Evolutionary conservation across 768 basidiomycete species (phyloP).

Genomic region (Leccinum longicurvipes): DNA sequence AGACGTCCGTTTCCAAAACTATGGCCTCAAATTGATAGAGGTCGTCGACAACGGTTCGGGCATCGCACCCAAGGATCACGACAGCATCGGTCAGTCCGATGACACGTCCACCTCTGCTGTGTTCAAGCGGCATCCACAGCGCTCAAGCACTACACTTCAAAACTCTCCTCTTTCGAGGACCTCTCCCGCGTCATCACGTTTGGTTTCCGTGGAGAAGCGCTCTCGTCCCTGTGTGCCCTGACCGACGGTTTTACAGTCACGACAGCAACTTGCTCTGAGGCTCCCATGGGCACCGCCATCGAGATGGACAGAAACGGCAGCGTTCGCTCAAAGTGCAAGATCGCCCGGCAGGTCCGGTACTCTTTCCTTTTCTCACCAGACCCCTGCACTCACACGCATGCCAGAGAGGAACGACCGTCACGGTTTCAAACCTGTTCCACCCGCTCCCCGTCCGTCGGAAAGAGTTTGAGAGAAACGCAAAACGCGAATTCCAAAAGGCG

Average conservation of each 20-base stretch:
- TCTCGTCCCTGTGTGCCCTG: slow-evolving; percentile 89
- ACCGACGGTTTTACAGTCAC: slow-evolving; percentile 64
- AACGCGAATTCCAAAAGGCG: slow-evolving; percentile 87
- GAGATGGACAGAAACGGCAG: slow-evolving; percentile 67
- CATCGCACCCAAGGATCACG: slow-evolving; percentile 73
- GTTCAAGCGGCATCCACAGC: slow-evolving; percentile 40
- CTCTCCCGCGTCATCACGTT: slow-evolving; percentile 74
- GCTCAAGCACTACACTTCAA: slow-evolving; percentile 92
- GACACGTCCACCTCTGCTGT: background rate
- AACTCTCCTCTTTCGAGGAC: slow-evolving; percentile 73
- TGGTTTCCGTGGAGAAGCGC: slow-evolving; percentile 94
- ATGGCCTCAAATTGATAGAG: slow-evolving; percentile 79
- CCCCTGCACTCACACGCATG: background rate
- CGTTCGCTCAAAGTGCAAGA: slow-evolving; percentile 51
- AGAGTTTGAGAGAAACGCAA: slow-evolving; percentile 84
- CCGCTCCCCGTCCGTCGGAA: slow-evolving; percentile 88
- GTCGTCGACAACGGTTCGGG: slow-evolving; percentile 92
- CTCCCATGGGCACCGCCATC: slow-evolving; percentile 79
- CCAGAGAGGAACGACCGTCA: slow-evolving; percentile 85
- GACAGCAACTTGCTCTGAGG: slow-evolving; percentile 67
- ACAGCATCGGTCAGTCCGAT: slow-evolving; percentile 61
- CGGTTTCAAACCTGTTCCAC: slow-evolving; percentile 66
- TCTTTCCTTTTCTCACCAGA: background rate
- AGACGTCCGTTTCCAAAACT: slow-evolving; percentile 91
- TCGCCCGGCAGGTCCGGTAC: slow-evolving; percentile 70